Base-by-base conservation (phyloP, 176 grass and related monocot species). In the Carex cristatella region DNA sequence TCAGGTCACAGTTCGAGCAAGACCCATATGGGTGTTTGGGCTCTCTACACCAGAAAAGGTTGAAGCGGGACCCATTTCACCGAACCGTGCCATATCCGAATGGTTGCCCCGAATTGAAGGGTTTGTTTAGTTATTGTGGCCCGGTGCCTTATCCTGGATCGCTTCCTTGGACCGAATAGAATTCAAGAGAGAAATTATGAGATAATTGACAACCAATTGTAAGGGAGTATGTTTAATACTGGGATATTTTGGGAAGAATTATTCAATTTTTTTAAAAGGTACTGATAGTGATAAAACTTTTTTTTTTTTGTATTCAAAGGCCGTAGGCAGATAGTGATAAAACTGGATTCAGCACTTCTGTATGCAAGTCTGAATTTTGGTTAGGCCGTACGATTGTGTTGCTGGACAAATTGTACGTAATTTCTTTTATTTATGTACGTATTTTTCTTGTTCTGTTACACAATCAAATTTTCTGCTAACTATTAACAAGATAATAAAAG, bases 51-150 rank as follows among this genome's bases (percentile, higher is more conserved):
- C 66, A 57, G 3, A 99, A 99, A 81, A 89, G 84, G 78, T 83
- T 99, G 23, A 95, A 95, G 84, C 90, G 96, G 79, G 96, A 99
- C 40, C 96, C 96, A 4, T 99, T 99, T 89, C 96, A 95, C 56
- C 88, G 96, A 5, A 83, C 88, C 10, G 73, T 95, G 67, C 91
- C 91, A 1, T 95, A 99, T 37, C 96, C 91, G 7, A 61, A 87
- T 56, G 95, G 95, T 23, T 98, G 95, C 53, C 95, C 89, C 4
- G 92, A 98, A 56, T 53, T 98, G 73, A 94, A 93, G 85, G 87
- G 84, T 55, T 64, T 98, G 74, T 93, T 98, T 84, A 93, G 87
- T 66, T 94, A 94, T 81, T 94, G 95, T 19, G 93, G 91, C 2
- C 84, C 89, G 1, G 89, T 89, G 79, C 93, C 96, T 51, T 95